Base-by-base conservation (phyloP, 176 grass and related monocot species). In the Leersia perrieri region DNA sequence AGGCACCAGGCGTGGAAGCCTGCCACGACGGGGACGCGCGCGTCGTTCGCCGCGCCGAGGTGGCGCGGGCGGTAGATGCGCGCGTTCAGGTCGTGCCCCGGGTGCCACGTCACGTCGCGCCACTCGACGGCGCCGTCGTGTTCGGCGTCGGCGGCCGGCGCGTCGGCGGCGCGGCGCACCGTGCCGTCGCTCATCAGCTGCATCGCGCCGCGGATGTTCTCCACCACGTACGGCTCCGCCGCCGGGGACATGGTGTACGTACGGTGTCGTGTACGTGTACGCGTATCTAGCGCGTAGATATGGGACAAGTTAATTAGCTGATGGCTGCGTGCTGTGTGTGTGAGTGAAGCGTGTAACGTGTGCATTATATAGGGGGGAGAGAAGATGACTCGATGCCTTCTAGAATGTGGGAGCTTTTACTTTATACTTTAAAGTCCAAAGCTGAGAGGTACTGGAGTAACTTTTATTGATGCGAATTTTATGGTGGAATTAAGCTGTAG, bases 171-270 rank as follows among this genome's bases (percentile, higher is more conserved):
- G 32, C 91, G 90, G 20, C 66, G 57, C 32, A 92, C 72, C 38
- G 84, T 73, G 47, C 91, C 91, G 79, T 87, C 79, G 79, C 79
- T 87, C 64, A 82, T 32, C 20, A 77, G 47, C 73, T 82, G 73
- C 18, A 87, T 55, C 22, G 23, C 55, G 66, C 79, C 85, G 25
- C 85, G 79, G 73, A 65, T 71, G 73, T 87, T 73, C 20, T 77
- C 85, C 26, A 87, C 85, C 26, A 87, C 72, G 72, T 55, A 18
- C 39, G 53, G 79, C 72, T 80, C 22, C 16, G 14, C 16, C 51
- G 1, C 51, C 51, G 51, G n/a, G n/a, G n/a, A n/a, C n/a, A n/a
- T n/a, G n/a, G n/a, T n/a, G n/a, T n/a, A n/a, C n/a, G n/a, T n/a
- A 39, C 36, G 40, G 47, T 8, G 18, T 53, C 47, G 47, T 22